Evolutionary conservation across 768 basidiomycete species (phyloP).

Genomic region (Imleria badia): DNA sequence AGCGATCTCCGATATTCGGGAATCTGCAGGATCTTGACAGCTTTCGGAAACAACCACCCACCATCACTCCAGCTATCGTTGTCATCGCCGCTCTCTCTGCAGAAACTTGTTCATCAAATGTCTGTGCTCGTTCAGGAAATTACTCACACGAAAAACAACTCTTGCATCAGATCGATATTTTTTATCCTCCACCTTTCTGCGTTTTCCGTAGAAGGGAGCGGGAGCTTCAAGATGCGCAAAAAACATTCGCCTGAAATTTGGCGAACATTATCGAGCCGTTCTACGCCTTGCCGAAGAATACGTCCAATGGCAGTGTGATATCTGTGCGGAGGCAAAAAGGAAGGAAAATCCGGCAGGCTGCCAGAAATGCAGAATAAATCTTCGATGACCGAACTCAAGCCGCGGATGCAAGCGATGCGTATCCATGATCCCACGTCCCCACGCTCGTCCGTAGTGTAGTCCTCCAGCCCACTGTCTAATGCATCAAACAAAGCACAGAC

Average conservation of each 20-base stretch:
- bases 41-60: conserved; percentile 71
- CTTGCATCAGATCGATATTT: conserved; percentile 44
- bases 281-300: conserved; percentile 85
- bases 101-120: conserved; percentile 1
- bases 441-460: conserved; percentile 92
- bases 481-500: conserved; percentile 53
- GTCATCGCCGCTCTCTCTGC: conserved; percentile 35
- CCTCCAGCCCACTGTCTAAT: conserved; percentile 70
- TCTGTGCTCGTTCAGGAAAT: background rate
- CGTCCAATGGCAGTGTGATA: conserved; percentile 61
- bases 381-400: conserved; percentile 54
- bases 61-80: conserved; percentile 65
- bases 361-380: conserved; percentile 48
- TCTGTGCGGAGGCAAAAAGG: conserved; percentile 57
- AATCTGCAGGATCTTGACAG: conserved; percentile 63
- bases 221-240: conserved; percentile 46
- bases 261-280: conserved; percentile 88
- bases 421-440: conserved; percentile 98
- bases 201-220: conserved; percentile 41
- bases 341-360: conserved; percentile 45
- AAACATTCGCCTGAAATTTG: conserved; percentile 73
- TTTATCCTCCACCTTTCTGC: conserved; percentile 53
- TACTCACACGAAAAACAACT: conserved; percentile 54
- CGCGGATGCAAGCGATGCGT: conserved; percentile 72
- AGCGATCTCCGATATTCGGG: conserved; percentile 59